Percentiles rank a stretch among this genome's conserved stretches.
Conservation (phyloP, 192 early-diverging fungal species). For the Mycoemilia scoparia region DNA sequence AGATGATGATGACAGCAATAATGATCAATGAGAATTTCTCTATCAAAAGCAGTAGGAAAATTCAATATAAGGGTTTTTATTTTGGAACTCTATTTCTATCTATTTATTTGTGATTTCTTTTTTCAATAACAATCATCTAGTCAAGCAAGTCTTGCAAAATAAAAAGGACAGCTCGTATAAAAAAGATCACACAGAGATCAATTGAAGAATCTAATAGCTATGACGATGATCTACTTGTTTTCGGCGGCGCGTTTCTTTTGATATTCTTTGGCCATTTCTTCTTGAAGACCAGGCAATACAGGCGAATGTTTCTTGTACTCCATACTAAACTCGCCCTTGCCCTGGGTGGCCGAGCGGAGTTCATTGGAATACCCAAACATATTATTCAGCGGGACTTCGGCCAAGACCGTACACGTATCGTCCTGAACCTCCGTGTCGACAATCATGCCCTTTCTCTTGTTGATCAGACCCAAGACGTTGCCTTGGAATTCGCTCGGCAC, state of each 20-base stretch:
- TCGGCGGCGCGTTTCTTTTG: constrained; percentile 48
- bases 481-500: constrained; percentile 90
- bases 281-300: constrained; percentile 63
- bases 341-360: constrained; percentile 76
- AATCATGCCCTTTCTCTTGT: constrained; percentile 95
- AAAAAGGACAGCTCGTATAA: no score
- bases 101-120: no score
- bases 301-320: constrained; percentile 78
- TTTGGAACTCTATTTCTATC: no score
- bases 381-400: constrained; percentile 87
- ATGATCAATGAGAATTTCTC: no score
- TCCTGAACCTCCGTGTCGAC: constrained; percentile 82
- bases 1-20: no score
- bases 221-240: constrained; percentile 12
- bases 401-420: constrained; percentile 69
- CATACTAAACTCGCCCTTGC: constrained; percentile 98
- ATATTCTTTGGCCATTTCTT: constrained; percentile 71
- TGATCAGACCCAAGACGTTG: constrained; percentile 72
- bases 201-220: no score
- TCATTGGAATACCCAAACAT: constrained; percentile 99
- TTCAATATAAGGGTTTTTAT: no score
- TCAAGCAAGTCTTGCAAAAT: no score
- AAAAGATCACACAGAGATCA: no score
- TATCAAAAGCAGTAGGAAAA: no score
- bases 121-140: no score